Conservation (phyloP, 495 filamentous ascomycete species). For the Chaetomium fimeti region DNA sequence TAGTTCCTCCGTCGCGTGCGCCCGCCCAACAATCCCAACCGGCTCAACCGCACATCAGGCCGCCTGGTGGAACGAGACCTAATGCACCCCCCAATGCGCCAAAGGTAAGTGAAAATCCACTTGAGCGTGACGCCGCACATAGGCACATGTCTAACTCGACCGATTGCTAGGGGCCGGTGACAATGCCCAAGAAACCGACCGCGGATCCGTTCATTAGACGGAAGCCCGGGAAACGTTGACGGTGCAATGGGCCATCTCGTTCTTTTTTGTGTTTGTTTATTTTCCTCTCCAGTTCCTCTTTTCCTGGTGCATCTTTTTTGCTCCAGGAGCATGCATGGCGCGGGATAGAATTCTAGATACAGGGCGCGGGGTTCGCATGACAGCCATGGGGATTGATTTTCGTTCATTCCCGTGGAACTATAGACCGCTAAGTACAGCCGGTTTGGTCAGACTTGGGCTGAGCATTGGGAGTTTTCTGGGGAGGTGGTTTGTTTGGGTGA, state of each 20-base stretch:
- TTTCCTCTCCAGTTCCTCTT: background rate
- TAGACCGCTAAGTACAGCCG: background rate
- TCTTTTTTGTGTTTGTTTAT: background rate
- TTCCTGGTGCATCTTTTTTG: no score
- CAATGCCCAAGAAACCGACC: conserved; percentile 35
- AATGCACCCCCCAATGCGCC: conserved; percentile 6
- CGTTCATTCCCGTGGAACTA: background rate
- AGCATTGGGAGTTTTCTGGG: background rate
- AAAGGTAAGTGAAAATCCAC: conserved; percentile 14
- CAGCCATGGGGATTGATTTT: background rate
- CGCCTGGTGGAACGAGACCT: conserved; percentile 12
- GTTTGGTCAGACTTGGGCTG: no score
- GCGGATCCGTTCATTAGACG: conserved; percentile 48
- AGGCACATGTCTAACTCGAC: background rate
- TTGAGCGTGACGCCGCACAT: background rate
- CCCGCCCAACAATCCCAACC: conserved; percentile 23
- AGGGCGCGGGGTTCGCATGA: background rate
- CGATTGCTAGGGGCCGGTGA: conserved; percentile 28
- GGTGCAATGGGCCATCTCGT: background rate
- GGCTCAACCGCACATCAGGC: conserved; percentile 10
- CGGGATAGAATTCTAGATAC: background rate
- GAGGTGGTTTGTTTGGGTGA: background rate
- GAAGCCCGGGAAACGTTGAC: conserved; percentile 37
- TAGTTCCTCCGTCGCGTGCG: conserved; percentile 29
- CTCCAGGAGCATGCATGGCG: background rate